These are phyloP conservation scores for Syncephalastrum monosporum DNA, from an alignment of 371 early-diverging fungal species.

Conservation along the genomic window DNA sequence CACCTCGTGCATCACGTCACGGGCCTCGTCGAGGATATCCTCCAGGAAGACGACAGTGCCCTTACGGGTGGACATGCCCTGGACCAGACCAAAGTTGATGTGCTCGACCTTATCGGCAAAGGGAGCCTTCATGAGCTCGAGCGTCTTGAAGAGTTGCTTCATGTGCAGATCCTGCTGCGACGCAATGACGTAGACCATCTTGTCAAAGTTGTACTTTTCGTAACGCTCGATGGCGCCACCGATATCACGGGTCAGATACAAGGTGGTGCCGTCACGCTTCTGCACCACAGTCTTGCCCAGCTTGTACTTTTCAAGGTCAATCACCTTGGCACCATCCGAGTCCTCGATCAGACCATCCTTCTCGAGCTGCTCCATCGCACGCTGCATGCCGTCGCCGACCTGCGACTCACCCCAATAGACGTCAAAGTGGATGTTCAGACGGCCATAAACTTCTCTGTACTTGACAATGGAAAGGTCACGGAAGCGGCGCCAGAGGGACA, in stretches of 20 bases:
- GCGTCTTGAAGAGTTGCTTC: conserved; percentile 94
- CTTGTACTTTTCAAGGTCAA: conserved; percentile 84
- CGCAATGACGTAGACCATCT: conserved; percentile 96
- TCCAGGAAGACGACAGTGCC: conserved; percentile 98
- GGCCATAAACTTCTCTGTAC: conserved; percentile 93
- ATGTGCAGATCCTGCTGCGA: conserved; percentile 96
- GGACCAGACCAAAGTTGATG: conserved; percentile 97
- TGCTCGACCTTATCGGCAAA: conserved; percentile 76
- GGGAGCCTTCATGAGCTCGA: conserved; percentile 80
- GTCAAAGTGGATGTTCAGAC: conserved; percentile 95
- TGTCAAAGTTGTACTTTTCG: conserved; percentile 88
- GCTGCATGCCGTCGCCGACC: conserved; percentile 78
- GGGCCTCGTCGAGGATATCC: conserved; percentile 92
- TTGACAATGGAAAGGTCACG: conserved; percentile 92
- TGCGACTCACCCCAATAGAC: conserved; percentile 99
- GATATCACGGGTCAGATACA: conserved; percentile 98
- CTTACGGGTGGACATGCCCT: conserved; percentile 98
- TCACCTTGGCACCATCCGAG: conserved; percentile 85
- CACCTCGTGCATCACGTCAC: conserved; percentile 90
- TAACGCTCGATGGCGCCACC: conserved; percentile 96
- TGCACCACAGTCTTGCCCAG: conserved; percentile 86
- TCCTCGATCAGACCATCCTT: conserved; percentile 71
- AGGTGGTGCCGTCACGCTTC: conserved; percentile 95
- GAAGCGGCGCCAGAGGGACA: conserved; percentile 92
- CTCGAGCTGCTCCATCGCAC: conserved; percentile 74